A percentile compares a stretch with the other conserved stretches of the same genome.
Evolutionary conservation across 441 rosid species (phyloP).

Genomic region (Aleurites moluccanus): DNA sequence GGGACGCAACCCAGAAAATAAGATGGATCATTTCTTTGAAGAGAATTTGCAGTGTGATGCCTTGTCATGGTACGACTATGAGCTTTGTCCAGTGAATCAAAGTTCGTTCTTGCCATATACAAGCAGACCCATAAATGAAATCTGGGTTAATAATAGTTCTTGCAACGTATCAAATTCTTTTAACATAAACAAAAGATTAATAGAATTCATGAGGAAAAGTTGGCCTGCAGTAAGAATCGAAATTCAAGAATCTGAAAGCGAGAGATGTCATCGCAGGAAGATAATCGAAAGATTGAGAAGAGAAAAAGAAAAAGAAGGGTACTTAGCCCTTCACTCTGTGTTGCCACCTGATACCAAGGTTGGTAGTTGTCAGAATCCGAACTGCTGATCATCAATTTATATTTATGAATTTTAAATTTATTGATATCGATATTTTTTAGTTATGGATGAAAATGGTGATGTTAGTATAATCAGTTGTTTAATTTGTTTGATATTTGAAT

Average conservation of each 20-base stretch:
- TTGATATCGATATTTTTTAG: too few relatives aligned
- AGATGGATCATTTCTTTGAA: constrained; percentile 40
- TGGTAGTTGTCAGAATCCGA: too few relatives aligned
- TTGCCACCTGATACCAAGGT: constrained; percentile 57
- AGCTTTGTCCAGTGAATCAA: constrained; percentile 7
- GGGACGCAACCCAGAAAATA: neutral
- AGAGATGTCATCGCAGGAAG: constrained; percentile 41
- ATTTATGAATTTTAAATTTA: too few relatives aligned
- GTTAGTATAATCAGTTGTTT: neutral
- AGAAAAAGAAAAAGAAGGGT: constrained; percentile 53
- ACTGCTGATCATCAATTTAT: too few relatives aligned
- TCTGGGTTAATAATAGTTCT: neutral
- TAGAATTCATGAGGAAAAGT: constrained; percentile 37
- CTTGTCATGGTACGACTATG: neutral
- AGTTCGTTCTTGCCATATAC: constrained; percentile 47
- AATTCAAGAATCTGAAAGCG: constrained; percentile 30
- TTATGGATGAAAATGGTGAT: neutral
- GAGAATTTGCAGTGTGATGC: constrained; percentile 15
- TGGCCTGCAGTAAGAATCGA: constrained; percentile 20
- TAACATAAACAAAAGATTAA: constrained; percentile 52
- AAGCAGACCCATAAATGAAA: constrained; percentile 15
- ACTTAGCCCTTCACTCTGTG: constrained; percentile 45
- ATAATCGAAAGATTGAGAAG: constrained; percentile 61
- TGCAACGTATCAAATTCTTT: neutral
- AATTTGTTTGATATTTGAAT: neutral